phyloP scores from a whole-genome alignment of 495 filamentous ascomycete species.

The Penicillium canescens region DNA sequence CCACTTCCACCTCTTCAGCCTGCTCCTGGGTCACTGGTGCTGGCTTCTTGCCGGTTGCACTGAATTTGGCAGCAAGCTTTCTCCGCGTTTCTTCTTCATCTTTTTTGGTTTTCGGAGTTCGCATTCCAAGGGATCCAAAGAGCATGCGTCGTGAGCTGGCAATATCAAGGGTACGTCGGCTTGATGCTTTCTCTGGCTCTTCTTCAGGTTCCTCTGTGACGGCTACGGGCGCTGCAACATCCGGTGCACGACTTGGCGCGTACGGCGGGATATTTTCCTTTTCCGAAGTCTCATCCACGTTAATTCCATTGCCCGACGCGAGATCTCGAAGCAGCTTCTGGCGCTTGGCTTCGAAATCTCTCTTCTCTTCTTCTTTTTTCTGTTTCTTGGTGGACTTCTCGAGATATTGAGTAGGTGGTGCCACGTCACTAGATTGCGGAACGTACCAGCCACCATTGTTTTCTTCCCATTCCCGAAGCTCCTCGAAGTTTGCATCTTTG shows the following conservation, averaged over 20 bases:
- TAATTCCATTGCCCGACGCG: slow-evolving; percentile 48
- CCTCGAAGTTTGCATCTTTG: slow-evolving; percentile 44
- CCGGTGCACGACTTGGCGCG: not conserved
- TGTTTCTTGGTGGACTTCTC: slow-evolving; percentile 9
- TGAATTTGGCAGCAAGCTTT: slow-evolving; percentile 47
- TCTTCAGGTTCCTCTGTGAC: slow-evolving; percentile 7
- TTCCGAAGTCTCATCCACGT: slow-evolving; percentile 38
- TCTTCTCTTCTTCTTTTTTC: slow-evolving; percentile 21
- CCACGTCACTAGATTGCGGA: not conserved
- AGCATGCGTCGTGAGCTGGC: slow-evolving; percentile 65
- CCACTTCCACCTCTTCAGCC: slow-evolving; percentile 22
- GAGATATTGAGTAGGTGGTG: slow-evolving; percentile 7
- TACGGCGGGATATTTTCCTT: slow-evolving; percentile 35
- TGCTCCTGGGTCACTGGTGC: slow-evolving; percentile 6
- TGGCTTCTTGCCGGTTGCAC: slow-evolving; percentile 20
- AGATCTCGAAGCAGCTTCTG: slow-evolving; percentile 53
- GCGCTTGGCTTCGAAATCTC: slow-evolving; percentile 51
- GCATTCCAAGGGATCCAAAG: slow-evolving; percentile 72
- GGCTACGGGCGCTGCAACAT: slow-evolving; percentile 2
- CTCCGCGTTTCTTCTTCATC: slow-evolving; percentile 64
- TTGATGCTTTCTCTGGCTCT: slow-evolving; percentile 13
- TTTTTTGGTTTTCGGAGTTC: slow-evolving; percentile 63
- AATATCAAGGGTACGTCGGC: slow-evolving; percentile 58
- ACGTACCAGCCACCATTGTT: slow-evolving; percentile 27
- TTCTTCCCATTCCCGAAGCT: slow-evolving; percentile 43